Evolutionary conservation across 805 yeast genomes (phyloP), one percentile per base, ranked within the genome.

Genomic region (Spathaspora hagerdaliae): DNA sequence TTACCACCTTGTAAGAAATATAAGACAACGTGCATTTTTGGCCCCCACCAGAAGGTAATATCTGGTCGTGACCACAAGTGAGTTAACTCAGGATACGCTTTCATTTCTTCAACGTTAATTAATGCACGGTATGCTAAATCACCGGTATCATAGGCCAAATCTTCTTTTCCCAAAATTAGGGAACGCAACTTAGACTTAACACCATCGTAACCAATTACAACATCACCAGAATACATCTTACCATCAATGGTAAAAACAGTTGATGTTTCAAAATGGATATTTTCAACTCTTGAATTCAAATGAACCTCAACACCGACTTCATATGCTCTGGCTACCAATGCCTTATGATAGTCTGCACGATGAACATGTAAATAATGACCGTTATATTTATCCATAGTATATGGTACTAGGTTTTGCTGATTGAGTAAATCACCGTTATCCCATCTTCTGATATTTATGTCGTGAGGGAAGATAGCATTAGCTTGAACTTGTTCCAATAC

Each of bases 41-140:
- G 66, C 6, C 68, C 68, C 55, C 61, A 52, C 67, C 65, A 63
- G 44, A 57, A 61, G 45, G 55, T 60, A 14, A 61, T 60, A 46
- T 60, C 60, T 13, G 65, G 61, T 5, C 44, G 45, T 5, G 42
- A 41, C 41, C 40, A 46, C 31, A 63, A 47, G 31, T 48, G 43
- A 12, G 43, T 37, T 14, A 52, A 48, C 35, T 56, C 59, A 3
- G 62, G 61, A 39, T 49, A 31, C 26, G 44, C 45, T 26, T 43
- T 38, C 51, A 55, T 51, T 19, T 47, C 53, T 14, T 37, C 50
- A 7, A 53, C 58, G 27, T 51, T 47, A 33, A 61, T 46, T 29
- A 61, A 44, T 9, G 64, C 55, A 34, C 65, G 45, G 46, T 55
- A 61, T 5, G 65, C 65, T 26, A 61, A 50, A 50, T 61, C 65